Conservation (phyloP, 2,329 filamentous ascomycete species). For the Ophiostoma tasmaniense region DNA sequence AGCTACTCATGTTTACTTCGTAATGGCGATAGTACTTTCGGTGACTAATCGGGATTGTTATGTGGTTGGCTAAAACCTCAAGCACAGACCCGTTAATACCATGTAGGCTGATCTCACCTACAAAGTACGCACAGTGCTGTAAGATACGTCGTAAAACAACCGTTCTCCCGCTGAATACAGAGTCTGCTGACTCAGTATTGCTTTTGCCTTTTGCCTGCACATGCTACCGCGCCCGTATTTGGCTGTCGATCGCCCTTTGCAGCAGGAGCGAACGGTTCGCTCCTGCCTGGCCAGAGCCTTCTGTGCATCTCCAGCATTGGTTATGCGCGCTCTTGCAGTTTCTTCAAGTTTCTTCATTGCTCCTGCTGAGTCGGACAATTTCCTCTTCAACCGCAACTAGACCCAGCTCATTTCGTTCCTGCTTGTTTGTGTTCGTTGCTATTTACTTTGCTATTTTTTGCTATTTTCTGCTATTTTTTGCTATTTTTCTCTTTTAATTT, state of each 20-base stretch:
- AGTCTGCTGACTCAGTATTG: no score
- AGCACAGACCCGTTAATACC: no score
- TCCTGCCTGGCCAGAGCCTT: neutral
- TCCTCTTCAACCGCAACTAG: neutral
- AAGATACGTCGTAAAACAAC: no score
- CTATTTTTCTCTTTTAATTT: conserved; percentile 10
- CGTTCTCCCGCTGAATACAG: no score
- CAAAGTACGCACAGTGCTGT: no score
- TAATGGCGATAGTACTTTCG: no score
- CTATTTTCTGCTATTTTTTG: conserved; percentile 7
- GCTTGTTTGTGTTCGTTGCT: neutral
- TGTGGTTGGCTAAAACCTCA: no score
- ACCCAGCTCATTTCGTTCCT: conserved; percentile 1
- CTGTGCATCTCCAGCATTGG: neutral
- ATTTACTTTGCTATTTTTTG: conserved; percentile 2
- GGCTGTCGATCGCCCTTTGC: neutral
- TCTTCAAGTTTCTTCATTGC: neutral
- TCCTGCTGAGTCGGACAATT: neutral
- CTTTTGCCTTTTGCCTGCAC: no score
- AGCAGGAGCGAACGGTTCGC: neutral
- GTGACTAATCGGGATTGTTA: no score
- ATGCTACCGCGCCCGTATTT: neutral
- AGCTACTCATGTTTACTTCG: no score
- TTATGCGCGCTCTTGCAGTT: neutral
- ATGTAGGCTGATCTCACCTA: no score